Base-by-base conservation (phyloP, 129 eudicot genomes). In the Flaveria bidentis region DNA sequence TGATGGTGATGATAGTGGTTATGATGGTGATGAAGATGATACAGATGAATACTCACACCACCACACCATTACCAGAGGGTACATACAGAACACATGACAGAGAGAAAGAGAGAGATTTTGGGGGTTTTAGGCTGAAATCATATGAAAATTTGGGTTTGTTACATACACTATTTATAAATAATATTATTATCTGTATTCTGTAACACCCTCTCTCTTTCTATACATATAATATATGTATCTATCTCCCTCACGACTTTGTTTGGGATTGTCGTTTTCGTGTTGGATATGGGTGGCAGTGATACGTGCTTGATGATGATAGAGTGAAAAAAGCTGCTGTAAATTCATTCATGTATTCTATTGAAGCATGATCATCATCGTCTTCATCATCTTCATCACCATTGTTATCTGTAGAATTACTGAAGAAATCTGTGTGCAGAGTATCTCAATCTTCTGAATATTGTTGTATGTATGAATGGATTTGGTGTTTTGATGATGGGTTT, bases 41-140 rank as follows among this genome's bases (percentile, higher is more conserved):
- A 6, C 74, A 45, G 52, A 33, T 56, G 56, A 60, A 64, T 26
- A 49, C 51, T 75, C 50, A 75, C 72, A 75, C 22, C 41, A 30
- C 80, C 63, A 64, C 44, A 36, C 64, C 76, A 78, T 78, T 70
- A 78, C 30, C 76, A 45, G 63, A 72, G 50, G 45, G 53, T 78
- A 62, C 83, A 79, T 72, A 50, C 78, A 64, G 64, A 79, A 72
- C 51, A 72, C 83, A 72, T 72, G 83, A 79, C 3, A 16, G 47
- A 66, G 60, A 72, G 70, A 57, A 42, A 57, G 60, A 74, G 60
- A 58, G 16, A 49, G 55, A 10, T 75, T 60, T 53, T 39, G 67
- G 76, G 75, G 53, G 13, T 61, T 46, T 36, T 45, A 16, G 61
- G 63, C 18, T 46, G 71, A 62, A 75, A 61, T 3, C 26, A 30